These are phyloP conservation scores for Cetradonia linearis DNA, from an alignment of 495 filamentous ascomycete genomes.

Conservation along the genomic window DNA sequence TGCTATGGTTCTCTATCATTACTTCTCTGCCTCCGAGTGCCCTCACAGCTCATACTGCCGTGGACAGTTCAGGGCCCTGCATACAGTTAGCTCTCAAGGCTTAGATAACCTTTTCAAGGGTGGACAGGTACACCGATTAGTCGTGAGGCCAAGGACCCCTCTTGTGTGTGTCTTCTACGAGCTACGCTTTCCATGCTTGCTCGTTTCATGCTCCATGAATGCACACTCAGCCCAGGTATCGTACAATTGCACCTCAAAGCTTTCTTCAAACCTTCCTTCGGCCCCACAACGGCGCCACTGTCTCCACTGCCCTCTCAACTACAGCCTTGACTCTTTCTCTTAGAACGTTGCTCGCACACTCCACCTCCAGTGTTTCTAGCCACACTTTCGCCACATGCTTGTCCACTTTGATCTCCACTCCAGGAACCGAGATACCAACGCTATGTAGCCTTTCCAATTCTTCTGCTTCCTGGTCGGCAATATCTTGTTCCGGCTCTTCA, in stretches of 20 bases:
- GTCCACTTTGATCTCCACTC: slow-evolving; percentile 77
- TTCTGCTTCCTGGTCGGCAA: slow-evolving; percentile 45
- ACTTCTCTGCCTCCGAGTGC: not conserved
- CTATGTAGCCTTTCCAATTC: slow-evolving; percentile 62
- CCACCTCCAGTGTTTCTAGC: slow-evolving; percentile 84
- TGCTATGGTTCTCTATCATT: not conserved
- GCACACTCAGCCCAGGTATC: not conserved
- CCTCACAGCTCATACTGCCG: not conserved
- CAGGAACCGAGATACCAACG: slow-evolving; percentile 79
- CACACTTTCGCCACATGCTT: slow-evolving; percentile 80
- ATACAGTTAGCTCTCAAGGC: no score
- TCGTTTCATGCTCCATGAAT: not conserved
- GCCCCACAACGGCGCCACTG: slow-evolving; percentile 65
- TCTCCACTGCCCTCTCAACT: slow-evolving; percentile 86
- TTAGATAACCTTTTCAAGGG: no score
- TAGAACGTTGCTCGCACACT: slow-evolving; percentile 64
- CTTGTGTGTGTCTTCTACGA: no score
- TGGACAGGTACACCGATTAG: no score
- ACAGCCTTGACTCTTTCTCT: slow-evolving; percentile 75
- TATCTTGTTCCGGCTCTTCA: slow-evolving; percentile 28
- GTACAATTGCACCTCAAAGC: not conserved
- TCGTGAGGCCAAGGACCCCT: no score
- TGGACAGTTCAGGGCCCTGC: no score
- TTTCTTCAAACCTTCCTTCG: slow-evolving; percentile 22
- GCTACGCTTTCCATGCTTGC: not conserved